Evolutionary conservation across 139 green algal genomes (phyloP).

Genomic region (Tetraselmis chui): DNA sequence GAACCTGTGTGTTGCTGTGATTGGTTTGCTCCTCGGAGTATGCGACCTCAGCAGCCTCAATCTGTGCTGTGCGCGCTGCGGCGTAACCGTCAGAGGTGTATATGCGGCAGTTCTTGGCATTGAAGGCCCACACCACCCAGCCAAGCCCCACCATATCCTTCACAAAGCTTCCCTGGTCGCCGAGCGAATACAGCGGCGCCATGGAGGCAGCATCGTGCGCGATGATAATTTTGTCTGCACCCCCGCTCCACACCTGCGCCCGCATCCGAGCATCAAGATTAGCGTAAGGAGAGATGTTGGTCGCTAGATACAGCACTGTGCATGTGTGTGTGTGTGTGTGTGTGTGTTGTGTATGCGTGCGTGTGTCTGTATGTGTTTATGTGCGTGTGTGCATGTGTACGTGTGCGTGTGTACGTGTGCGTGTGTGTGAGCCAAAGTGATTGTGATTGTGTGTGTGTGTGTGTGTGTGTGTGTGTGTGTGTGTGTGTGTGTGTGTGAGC

Average conservation of each 20-base stretch:
- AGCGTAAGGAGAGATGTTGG: too few relatives aligned
- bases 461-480: too few relatives aligned
- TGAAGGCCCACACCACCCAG: constrained; percentile 20
- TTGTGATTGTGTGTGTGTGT: too few relatives aligned
- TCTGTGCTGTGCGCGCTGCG: neutral
- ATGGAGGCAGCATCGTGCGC: constrained; percentile 27
- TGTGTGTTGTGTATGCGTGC: too few relatives aligned
- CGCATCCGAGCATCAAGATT: neutral
- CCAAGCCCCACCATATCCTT: constrained; percentile 11
- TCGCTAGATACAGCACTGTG: too few relatives aligned
- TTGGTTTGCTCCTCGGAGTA: neutral
- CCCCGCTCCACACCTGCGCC: constrained; percentile 40
- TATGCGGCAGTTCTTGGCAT: constrained; percentile 17
- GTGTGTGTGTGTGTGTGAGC: too few relatives aligned
- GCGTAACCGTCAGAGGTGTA: neutral
- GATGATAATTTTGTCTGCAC: constrained; percentile 35
- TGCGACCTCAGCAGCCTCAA: neutral
- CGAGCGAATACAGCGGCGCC: constrained; percentile 32
- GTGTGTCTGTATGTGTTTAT: too few relatives aligned
- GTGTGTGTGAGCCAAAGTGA: too few relatives aligned
- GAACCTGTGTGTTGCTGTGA: neutral
- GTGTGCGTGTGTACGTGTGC: too few relatives aligned
- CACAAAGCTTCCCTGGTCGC: constrained; percentile 26
- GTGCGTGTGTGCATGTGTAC: too few relatives aligned
- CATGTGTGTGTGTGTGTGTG: too few relatives aligned